Evolutionary conservation across 352 stramenopile genomes (phyloP), one percentile per base, ranked within the genome.

Genomic region (Globisporangium splendens): DNA sequence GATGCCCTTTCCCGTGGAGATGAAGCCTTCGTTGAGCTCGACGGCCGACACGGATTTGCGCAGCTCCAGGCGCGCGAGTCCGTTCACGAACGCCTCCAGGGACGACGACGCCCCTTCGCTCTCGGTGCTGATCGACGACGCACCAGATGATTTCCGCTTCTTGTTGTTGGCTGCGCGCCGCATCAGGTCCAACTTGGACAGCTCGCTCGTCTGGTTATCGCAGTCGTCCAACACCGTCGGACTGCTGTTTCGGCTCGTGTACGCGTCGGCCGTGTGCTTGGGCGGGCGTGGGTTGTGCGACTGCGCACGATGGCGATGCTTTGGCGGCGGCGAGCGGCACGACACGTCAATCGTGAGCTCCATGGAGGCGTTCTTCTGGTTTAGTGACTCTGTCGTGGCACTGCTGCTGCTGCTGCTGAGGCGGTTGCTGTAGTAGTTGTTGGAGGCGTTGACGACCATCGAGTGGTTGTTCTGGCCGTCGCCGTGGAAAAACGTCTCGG

Each of bases 1-100:
- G 61, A 94, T 91, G 18, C 84, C 84, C 56, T 94, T 94, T 53
- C 84, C 84, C 12, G 84, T 94, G 46, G 84, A 94, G 60, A 94
- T 91, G 61, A 91, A 94, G 18, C 84, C 82, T 38, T 92, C 79
- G 46, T 70, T 89, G 28, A 91, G 53, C 62, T 88, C 82, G 0
- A 65, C 65, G 22, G 70, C 76, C 7, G 73, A 71, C 11, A 79
- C 73, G 12, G 77, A 83, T 22, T 80, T 80, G 22, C 67, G 64
- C 21, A 85, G 57, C 52, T 89, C 78, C 3, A 70, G 52, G 1
- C 75, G 77, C 24, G 79, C 75, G 46, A 78, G 67, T 17, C 68
- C 59, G 13, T 63, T 59, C 60, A 75, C 65, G 28, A 89, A 74
- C 8, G 64, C 55, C 50, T 81, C 72, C 14, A 70, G 50, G 12